Conservation (phyloP, 805 yeast species). For the Kuraishia capsulata region DNA sequence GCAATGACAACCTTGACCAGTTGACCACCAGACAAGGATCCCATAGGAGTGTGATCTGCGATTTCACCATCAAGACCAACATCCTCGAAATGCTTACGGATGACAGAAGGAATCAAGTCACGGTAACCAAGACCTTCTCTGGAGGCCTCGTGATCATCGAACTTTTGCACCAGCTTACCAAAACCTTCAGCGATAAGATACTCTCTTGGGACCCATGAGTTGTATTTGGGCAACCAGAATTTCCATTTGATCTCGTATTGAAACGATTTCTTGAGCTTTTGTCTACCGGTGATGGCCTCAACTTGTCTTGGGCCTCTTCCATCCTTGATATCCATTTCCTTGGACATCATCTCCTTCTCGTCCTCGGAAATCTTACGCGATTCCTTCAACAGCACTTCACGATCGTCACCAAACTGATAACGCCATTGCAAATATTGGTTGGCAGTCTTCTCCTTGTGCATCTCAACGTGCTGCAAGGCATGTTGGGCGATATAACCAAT, state of each 20-base stretch:
- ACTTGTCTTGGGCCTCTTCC: conserved; percentile 83
- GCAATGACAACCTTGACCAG: conserved; percentile 97
- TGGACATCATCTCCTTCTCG: conserved; percentile 69
- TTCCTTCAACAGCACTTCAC: conserved; percentile 91
- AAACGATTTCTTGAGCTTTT: conserved; percentile 90
- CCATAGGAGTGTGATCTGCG: conserved; percentile 97
- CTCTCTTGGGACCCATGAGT: conserved; percentile 90
- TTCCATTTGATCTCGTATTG: conserved; percentile 97
- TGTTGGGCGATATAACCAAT: conserved; percentile 98
- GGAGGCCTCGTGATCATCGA: conserved; percentile 98
- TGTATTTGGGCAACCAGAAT: conserved; percentile 83
- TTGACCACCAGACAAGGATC: conserved; percentile 98
- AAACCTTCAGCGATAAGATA: conserved; percentile 75
- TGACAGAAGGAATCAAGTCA: conserved; percentile 84
- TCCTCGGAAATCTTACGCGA: conserved; percentile 77
- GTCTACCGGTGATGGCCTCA: conserved; percentile 96
- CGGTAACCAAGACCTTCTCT: conserved; percentile 99
- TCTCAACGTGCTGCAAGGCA: conserved; percentile 94
- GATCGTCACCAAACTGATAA: conserved; percentile 94
- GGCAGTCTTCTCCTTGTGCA: conserved; percentile 96
- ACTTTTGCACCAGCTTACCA: conserved; percentile 85
- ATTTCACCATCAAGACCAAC: conserved; percentile 97
- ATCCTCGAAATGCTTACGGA: conserved; percentile 93
- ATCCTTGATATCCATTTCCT: conserved; percentile 72
- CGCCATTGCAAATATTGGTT: conserved; percentile 98